Base-by-base conservation (phyloP, 352 stramenopile genomes). In the Pythium phragmitis region DNA sequence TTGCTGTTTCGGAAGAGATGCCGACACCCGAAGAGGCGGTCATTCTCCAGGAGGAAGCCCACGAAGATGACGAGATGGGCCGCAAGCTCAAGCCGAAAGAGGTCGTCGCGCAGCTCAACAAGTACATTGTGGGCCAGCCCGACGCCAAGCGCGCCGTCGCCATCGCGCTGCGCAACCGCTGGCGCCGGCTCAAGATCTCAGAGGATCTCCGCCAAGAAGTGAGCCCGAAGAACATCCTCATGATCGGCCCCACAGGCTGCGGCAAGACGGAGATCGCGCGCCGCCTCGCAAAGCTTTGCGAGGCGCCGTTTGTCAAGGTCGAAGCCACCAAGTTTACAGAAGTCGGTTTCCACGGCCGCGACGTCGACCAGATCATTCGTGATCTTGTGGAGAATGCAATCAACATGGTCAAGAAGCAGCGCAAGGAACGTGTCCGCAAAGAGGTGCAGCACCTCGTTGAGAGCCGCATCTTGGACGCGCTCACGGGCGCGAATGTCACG, bases 271-370 rank as follows among this genome's bases (percentile, higher is more conserved):
- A 99, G 85, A 99, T 99, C 51, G 97, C 97, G 9, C 79, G 97
- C 36, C 89, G 97, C 11, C 91, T 99, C 62, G 97, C 97, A 17
- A 98, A 98, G 75, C 83, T 99, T 30, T 97, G 87, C 37, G 88
- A 99, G 65, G 96, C 97, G 33, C 97, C 97, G 37, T 99, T 99
- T 72, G 89, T 98, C 56, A 99, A 99, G 70, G 88, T 97, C 33
- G 97, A 99, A 74, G 98, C 98, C 8, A 99, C 97, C 37, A 99
- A 99, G 82, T 99, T 99, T 75, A 99, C 97, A 2, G 98, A 99
- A 82, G 97, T 99, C 45, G 98, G 98, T 23, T 99, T 99, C 73
- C 97, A 99, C 76, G 97, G 98, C 49, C 82, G 96, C n/a, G 98
- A 99, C 77, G 97, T 99, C 14, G 97, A 99, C 82, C 88, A 98